phyloP scores from a whole-genome alignment of 164 flowering plant genomes.

The Kalanchoe fedtschenkoi region DNA sequence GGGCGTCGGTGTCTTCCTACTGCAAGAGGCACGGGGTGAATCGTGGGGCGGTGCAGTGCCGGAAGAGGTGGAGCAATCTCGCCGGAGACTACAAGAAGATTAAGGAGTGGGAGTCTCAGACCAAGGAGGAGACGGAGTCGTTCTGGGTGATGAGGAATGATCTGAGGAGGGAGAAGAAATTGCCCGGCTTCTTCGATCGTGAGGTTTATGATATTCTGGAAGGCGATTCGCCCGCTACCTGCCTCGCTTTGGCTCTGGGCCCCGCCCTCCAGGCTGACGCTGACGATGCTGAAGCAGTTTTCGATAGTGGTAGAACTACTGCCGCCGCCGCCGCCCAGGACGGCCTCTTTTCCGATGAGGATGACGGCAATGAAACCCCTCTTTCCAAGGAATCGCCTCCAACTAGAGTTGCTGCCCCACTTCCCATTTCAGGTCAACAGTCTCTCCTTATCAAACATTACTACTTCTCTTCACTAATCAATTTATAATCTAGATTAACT shows the following conservation, averaged over 20 bases:
- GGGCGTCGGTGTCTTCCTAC: slow-evolving; percentile 82
- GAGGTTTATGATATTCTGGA: slow-evolving; percentile 75
- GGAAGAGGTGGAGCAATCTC: slow-evolving; percentile 91
- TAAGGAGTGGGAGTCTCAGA: slow-evolving; percentile 61
- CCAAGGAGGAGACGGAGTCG: slow-evolving; percentile 38
- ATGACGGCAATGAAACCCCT: slow-evolving; percentile 8
- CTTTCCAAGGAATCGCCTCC: too few relatives aligned
- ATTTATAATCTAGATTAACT: neutral
- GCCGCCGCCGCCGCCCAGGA: slow-evolving; percentile 58
- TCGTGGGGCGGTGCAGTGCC: slow-evolving; percentile 88
- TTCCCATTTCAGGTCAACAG: slow-evolving; percentile 41
- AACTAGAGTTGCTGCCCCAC: slow-evolving; percentile 19
- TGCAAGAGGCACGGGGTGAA: slow-evolving; percentile 75
- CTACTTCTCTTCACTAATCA: too few relatives aligned
- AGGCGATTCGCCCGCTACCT: slow-evolving; percentile 16
- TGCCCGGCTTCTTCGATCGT: slow-evolving; percentile 84
- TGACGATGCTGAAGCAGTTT: slow-evolving; percentile 13
- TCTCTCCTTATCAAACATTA: too few relatives aligned
- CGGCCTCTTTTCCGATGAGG: slow-evolving; percentile 62
- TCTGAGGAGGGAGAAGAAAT: slow-evolving; percentile 51
- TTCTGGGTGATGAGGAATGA: slow-evolving; percentile 93
- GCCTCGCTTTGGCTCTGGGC: slow-evolving; percentile 14
- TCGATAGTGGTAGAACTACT: slow-evolving; percentile 54
- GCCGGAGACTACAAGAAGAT: slow-evolving; percentile 85
- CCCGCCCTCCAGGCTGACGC: slow-evolving; percentile 7